Percentiles rank a stretch among this genome's conserved stretches.
Conservation (phyloP, 1,284 basidiomycete genomes). For the Vanrija pseudolonga region DNA sequence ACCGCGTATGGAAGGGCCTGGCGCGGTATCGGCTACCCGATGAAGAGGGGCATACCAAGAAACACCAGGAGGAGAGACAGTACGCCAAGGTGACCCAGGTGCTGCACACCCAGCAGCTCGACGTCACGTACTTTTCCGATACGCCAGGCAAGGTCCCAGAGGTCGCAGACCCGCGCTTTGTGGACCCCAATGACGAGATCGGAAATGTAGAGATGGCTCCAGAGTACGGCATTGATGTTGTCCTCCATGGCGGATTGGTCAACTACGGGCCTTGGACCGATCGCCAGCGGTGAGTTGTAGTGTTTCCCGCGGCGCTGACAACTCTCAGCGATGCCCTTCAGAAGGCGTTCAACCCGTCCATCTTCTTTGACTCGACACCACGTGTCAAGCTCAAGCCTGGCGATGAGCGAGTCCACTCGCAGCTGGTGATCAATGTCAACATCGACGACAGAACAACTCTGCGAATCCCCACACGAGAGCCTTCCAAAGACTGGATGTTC, state of each 20-base stretch:
- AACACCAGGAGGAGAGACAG: conserved; percentile 54
- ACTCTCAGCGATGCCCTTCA: conserved; percentile 59
- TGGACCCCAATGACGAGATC: conserved; percentile 58
- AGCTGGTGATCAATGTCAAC: conserved; percentile 72
- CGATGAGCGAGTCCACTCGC: conserved; percentile 74
- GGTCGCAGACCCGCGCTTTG: conserved; percentile 49
- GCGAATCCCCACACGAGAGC: conserved; percentile 79
- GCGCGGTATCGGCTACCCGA: conserved; percentile 47
- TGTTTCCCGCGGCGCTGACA: conserved; percentile 45
- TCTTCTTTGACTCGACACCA: conserved; percentile 63
- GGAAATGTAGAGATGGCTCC: conserved; percentile 84
- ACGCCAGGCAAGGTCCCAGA: conserved; percentile 50
- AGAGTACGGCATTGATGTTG: conserved; percentile 86
- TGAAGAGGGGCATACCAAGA: conserved; percentile 21
- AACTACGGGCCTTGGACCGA: conserved; percentile 94
- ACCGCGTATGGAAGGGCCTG: conserved; percentile 50
- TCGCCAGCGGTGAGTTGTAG: conserved; percentile 58
- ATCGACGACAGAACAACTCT: conserved; percentile 70
- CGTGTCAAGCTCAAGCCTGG: conserved; percentile 64
- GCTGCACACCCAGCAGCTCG: conserved; percentile 68
- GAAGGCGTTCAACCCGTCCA: conserved; percentile 71
- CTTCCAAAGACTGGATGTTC: conserved; percentile 49
- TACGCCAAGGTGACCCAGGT: conserved; percentile 83
- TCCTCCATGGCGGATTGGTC: conserved; percentile 66
- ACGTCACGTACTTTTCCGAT: conserved; percentile 79